Percentiles rank a stretch among this genome's conserved stretches.
Evolutionary conservation across 306 rosid species (phyloP).

Genomic region (Gillenia trifoliata): DNA sequence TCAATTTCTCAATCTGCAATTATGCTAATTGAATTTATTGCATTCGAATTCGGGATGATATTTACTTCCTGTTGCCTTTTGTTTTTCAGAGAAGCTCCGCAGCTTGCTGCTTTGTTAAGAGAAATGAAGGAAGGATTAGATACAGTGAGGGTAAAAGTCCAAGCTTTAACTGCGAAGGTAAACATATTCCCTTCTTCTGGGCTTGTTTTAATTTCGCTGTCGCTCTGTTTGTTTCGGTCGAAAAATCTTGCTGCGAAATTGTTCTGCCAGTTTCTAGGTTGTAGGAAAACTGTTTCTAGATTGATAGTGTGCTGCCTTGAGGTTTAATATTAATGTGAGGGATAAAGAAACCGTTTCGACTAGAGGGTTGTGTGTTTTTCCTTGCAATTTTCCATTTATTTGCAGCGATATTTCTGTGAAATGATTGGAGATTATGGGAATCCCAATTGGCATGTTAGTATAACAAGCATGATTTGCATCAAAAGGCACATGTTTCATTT

Average conservation of each 20-base stretch:
- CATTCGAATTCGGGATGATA: background rate
- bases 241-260: background rate
- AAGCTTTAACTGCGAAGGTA: slow-evolving; percentile 68
- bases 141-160: slow-evolving; percentile 49
- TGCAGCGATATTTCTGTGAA: background rate
- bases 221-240: background rate
- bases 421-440: background rate
- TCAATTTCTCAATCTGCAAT: background rate
- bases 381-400: background rate
- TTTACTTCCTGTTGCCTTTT: background rate
- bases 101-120: slow-evolving; percentile 55
- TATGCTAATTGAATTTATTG: background rate
- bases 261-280: background rate
- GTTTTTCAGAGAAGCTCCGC: slow-evolving; percentile 52
- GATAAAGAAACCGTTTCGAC: background rate
- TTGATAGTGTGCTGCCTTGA: background rate
- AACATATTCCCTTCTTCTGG: background rate
- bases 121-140: slow-evolving; percentile 88
- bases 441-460: background rate
- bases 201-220: background rate
- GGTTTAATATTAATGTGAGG: background rate
- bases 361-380: background rate
- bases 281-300: background rate
- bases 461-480: background rate
- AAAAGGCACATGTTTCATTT: background rate